Percentiles rank a stretch among this genome's conserved stretches.
Evolutionary conservation across 805 yeast genomes (phyloP).

Genomic region (Saccharomyces eubayanus): DNA sequence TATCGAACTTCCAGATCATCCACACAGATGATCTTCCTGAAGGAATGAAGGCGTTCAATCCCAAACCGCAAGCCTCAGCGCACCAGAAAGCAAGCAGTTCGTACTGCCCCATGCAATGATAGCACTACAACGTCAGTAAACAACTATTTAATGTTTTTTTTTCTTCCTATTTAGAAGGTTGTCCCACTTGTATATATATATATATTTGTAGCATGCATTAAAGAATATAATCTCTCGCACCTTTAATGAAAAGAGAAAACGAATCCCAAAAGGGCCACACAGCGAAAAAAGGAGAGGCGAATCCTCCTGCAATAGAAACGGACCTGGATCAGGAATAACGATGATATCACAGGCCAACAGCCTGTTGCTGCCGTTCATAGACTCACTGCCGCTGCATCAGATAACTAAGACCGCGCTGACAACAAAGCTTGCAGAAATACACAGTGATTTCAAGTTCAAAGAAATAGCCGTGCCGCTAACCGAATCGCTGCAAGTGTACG

Average conservation of each 20-base stretch:
- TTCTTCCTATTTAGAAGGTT: neutral
- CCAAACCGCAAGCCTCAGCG: neutral
- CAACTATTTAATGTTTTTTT: neutral
- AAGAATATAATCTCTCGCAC: neutral
- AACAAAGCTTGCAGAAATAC: neutral
- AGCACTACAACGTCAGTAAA: neutral
- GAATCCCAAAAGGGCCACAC: constrained; percentile 2
- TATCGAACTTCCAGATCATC: constrained; percentile 22
- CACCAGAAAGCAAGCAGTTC: neutral
- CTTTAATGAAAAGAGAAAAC: constrained; percentile 11
- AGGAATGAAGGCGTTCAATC: neutral
- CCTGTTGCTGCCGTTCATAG: neutral
- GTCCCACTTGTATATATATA: neutral
- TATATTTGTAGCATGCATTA: neutral
- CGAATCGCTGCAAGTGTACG: neutral
- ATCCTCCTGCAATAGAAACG: neutral
- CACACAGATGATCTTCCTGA: neutral
- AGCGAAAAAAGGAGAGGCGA: neutral
- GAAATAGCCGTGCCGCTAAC: neutral
- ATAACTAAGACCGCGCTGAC: neutral
- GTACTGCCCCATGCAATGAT: neutral
- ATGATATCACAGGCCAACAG: neutral
- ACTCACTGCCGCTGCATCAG: neutral
- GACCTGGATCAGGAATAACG: neutral
- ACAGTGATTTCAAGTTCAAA: neutral